Evolutionary conservation across 495 filamentous ascomycete species (phyloP), one percentile per base, ranked within the genome.

Genomic region (Apiosordaria backusii): DNA sequence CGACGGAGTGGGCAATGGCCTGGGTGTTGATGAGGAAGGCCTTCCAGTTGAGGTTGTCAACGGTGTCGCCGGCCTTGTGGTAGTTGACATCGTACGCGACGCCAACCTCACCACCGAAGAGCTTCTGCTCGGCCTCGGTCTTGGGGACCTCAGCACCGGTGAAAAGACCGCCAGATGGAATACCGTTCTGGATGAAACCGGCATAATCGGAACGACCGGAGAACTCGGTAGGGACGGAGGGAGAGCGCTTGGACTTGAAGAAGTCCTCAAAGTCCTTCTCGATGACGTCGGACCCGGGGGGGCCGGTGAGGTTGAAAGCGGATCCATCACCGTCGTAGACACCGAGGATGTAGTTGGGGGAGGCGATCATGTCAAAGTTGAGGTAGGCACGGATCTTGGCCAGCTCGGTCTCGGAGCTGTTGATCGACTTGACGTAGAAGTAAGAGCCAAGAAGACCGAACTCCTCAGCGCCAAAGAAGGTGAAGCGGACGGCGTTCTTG

Each of bases 351-450:
- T 85, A 91, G 80, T 92, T 91, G 55, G 89, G 89, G 18, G 81
- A 85, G 54, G 89, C 89, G 65, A 91, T 89, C 89, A 92, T 92
- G 76, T 92, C 89, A 68, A 90, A 89, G 79, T 92, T 90, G 69
- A 92, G 86, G 71, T 90, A 90, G 3, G 89, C 82, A 1, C 82
- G 74, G 66, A 92, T 83, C 70, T 87, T 86, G 40, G 75, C 78
- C 13, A 84, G 76, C 19, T 77, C 79, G 2, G 76, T 60, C 23
- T 76, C 68, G 61, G 84, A 79, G 23, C 72, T 71, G 24, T 81
- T 75, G 54, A 72, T 57, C 6, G 67, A 66, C 27, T 68, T 67
- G 67, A 90, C 81, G 75, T 89, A 91, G 72, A 80, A 77, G 24
- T 81, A 78, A 25, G 85, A 84, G 52, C 90, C 90, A n/a, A 91